phyloP scores from a whole-genome alignment of 768 basidiomycete genomes.

The Boletus huronensis region DNA sequence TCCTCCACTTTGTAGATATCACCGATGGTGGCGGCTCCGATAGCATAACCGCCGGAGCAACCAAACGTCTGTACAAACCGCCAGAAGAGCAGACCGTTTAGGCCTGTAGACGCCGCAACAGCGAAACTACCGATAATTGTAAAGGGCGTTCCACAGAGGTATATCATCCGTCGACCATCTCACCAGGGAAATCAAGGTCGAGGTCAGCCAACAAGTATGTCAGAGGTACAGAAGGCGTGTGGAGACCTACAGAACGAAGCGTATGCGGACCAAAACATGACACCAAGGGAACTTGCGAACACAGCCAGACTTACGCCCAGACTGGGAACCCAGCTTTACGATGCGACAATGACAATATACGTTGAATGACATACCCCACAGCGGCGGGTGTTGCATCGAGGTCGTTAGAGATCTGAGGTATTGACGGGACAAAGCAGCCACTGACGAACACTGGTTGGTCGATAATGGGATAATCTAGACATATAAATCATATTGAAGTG shows the following conservation, averaged over 20 bases:
- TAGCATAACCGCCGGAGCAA: slow-evolving; percentile 50
- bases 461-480: no score
- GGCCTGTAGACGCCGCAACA: slow-evolving; percentile 47
- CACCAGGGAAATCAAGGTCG: background rate
- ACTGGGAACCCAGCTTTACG: slow-evolving; percentile 21
- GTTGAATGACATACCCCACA: slow-evolving; percentile 45
- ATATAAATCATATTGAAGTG: background rate
- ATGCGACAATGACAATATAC: background rate
- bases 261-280: slow-evolving; percentile 51
- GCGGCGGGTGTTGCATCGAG: slow-evolving; percentile 52
- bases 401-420: slow-evolving; percentile 69
- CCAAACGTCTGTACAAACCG: slow-evolving; percentile 67
- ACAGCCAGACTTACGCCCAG: slow-evolving; percentile 52
- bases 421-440: slow-evolving; percentile 68
- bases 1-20: slow-evolving; percentile 68
- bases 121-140: slow-evolving; percentile 58
- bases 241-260: slow-evolving; percentile 45
- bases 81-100: slow-evolving; percentile 49
- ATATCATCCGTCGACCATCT: slow-evolving; percentile 67
- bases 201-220: background rate
- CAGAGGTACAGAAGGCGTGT: background rate
- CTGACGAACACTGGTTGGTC: slow-evolving; percentile 60
- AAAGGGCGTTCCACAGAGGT: slow-evolving; percentile 56
- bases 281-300: slow-evolving; percentile 42
- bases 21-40: slow-evolving; percentile 58